Conservation (phyloP, 2,329 filamentous ascomycete genomes). For the Hypoxylon sp. region DNA sequence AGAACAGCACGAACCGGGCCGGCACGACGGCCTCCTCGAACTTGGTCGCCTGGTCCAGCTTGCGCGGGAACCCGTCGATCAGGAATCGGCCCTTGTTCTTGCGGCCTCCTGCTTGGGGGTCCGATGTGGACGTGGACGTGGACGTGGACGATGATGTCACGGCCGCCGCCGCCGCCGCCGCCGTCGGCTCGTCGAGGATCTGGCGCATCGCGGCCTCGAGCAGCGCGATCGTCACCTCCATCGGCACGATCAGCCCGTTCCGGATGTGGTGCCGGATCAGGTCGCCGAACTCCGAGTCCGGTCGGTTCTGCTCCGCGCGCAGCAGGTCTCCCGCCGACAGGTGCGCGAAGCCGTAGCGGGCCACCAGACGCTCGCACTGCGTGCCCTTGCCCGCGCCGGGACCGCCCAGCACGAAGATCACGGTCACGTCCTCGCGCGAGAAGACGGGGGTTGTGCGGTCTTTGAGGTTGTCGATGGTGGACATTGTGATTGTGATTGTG, state of each 20-base stretch:
- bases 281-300: conserved; percentile 86
- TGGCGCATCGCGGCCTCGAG: conserved; percentile 92
- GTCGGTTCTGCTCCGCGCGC: conserved; percentile 89
- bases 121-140: conserved; percentile 23
- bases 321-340: conserved; percentile 93
- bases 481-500: conserved; percentile 52
- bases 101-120: conserved; percentile 18
- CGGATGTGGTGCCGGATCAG: conserved; percentile 94
- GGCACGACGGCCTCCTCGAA: conserved; percentile 91
- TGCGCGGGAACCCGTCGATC: conserved; percentile 87
- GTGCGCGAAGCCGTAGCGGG: conserved; percentile 90
- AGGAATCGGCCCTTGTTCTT: conserved; percentile 73
- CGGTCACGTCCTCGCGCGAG: conserved; percentile 79
- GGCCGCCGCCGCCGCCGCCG: no score
- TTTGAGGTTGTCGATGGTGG: conserved; percentile 49
- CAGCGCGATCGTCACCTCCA: conserved; percentile 94
- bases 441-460: conserved; percentile 70
- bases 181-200: conserved; percentile 60
- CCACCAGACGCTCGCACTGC: conserved; percentile 88
- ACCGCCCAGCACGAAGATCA: conserved; percentile 95
- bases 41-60: conserved; percentile 94
- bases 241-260: conserved; percentile 95
- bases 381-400: conserved; percentile 97
- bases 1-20: conserved; percentile 88
- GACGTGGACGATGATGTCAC: no score